Evolutionary conservation across 208 protist species (phyloP), one percentile per base, ranked within the genome.

Genomic region (Acanthamoeba castellanii): DNA sequence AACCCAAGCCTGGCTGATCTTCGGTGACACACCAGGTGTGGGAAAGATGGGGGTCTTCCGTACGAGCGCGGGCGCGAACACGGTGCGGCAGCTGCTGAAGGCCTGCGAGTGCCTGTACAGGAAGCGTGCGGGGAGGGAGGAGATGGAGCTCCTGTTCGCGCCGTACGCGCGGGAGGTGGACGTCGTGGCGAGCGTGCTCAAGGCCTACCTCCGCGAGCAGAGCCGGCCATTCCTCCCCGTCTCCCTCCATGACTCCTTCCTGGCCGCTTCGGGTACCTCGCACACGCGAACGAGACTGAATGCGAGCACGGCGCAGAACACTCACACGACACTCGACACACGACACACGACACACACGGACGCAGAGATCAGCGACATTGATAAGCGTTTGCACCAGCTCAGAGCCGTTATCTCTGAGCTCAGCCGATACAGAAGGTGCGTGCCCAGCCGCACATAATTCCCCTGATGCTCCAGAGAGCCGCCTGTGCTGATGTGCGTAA

Each of bases 171-270:
- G 30, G 4, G 34, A 82, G 74, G 37, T 52, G 16, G 74, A 82
- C 9, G 74, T 82, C 3, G 7, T 52, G 16, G 74, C 74, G 32
- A 82, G 74, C 74, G 74, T 82, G 16, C 74, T 82, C 74, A 82
- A 82, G 74, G 74, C 37, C 11, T 82, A 82, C 42, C 37, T 82
- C 0, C 74, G 74, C 37, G 74, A 82, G 7, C 74, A 82, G 18
- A n/a, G 20, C 25, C 11, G 52, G 37, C 37, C 74, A 9, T 25
- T 82, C 74, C 47, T 82, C 27, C 74, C 74, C 14, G n/a, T 30
- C 0, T n/a, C 7, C 74, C 42, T 42, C 37, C 27, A 82, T 34
- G 74, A 82, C 0, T 13, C 42, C 5, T 82, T 82, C 74, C 74
- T 82, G 3, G 8, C 74, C 74, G 30, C 37, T 13, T 9, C 74